phyloP scores from a whole-genome alignment of 495 filamentous ascomycete genomes.

The Neurospora sp. region DNA sequence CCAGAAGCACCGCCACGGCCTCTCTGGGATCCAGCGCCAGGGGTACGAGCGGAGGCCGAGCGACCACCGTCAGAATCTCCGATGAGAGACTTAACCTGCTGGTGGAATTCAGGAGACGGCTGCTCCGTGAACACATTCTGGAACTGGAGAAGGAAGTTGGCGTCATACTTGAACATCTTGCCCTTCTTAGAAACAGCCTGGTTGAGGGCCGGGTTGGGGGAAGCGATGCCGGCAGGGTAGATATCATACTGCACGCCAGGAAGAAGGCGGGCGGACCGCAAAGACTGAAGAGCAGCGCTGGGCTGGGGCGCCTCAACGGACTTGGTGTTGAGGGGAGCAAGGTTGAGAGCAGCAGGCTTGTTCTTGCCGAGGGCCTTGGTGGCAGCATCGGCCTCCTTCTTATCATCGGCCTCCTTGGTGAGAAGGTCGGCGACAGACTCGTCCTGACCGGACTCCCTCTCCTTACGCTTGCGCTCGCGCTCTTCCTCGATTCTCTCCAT shows the following conservation, averaged over 20 bases:
- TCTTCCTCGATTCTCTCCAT: slow-evolving; percentile 50
- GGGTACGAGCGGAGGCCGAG: slow-evolving; percentile 62
- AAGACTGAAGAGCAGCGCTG: slow-evolving; percentile 80
- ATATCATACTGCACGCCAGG: slow-evolving; percentile 46
- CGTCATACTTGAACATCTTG: slow-evolving; percentile 86
- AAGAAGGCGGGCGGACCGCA: slow-evolving; percentile 80
- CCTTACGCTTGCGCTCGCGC: slow-evolving; percentile 37
- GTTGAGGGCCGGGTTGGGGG: slow-evolving; percentile 87
- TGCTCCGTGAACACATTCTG: slow-evolving; percentile 90
- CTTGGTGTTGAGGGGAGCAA: slow-evolving; percentile 63
- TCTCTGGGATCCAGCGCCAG: slow-evolving; percentile 36
- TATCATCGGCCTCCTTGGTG: slow-evolving; percentile 32
- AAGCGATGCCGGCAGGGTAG: slow-evolving; percentile 73
- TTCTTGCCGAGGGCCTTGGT: slow-evolving; percentile 37
- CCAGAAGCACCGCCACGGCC: slow-evolving; percentile 33
- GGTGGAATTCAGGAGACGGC: slow-evolving; percentile 81
- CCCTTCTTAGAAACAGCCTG: slow-evolving; percentile 57
- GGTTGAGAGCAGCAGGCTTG: slow-evolving; percentile 74
- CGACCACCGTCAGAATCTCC: slow-evolving; percentile 58
- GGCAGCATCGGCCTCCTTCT: slow-evolving; percentile 35
- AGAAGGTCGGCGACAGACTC: slow-evolving; percentile 28
- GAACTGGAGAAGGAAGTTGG: slow-evolving; percentile 95
- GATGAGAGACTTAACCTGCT: slow-evolving; percentile 77
- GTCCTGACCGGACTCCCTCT: slow-evolving; percentile 12
- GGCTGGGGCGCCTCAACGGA: slow-evolving; percentile 80